Evolutionary conservation across 768 basidiomycete species (phyloP).

Genomic region (Pleurotus tuoliensis): DNA sequence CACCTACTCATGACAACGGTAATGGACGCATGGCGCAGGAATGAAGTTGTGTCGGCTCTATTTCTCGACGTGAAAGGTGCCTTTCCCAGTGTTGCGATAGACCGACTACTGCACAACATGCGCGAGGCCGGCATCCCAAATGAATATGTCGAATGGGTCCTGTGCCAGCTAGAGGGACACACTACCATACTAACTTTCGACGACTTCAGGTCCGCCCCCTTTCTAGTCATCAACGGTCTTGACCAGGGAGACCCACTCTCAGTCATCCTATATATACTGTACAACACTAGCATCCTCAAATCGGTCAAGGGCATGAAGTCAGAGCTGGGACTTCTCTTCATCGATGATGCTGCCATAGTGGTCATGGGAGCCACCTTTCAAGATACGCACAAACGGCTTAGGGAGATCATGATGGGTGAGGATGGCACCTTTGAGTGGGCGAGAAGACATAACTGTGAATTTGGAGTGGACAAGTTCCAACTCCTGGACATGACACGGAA

Average conservation of each 20-base stretch:
- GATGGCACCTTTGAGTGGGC: no score
- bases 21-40: conserved; percentile 17
- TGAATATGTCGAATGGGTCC: conserved; percentile 12
- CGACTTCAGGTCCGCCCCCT: conserved; percentile 17
- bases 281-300: conserved; percentile 20
- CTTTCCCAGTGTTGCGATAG: conserved; percentile 19
- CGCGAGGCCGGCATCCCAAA: conserved; percentile 16
- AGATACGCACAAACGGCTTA: no score
- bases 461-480: no score
- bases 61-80: conserved; percentile 26
- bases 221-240: conserved; percentile 16
- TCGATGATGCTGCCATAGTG: no score
- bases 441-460: no score
- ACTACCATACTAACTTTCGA: conserved; percentile 23
- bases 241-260: conserved; percentile 24
- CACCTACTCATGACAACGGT: conserved; percentile 18
- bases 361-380: no score
- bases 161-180: conserved; percentile 13
- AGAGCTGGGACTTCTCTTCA: no score
- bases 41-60: conserved; percentile 19
- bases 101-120: conserved; percentile 20
- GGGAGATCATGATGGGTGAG: no score
- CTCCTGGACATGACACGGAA: no score
- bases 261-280: conserved; percentile 22
- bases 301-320: no score